Conservation (phyloP, 1,284 basidiomycete species). For the Ustilago xerochloae region DNA sequence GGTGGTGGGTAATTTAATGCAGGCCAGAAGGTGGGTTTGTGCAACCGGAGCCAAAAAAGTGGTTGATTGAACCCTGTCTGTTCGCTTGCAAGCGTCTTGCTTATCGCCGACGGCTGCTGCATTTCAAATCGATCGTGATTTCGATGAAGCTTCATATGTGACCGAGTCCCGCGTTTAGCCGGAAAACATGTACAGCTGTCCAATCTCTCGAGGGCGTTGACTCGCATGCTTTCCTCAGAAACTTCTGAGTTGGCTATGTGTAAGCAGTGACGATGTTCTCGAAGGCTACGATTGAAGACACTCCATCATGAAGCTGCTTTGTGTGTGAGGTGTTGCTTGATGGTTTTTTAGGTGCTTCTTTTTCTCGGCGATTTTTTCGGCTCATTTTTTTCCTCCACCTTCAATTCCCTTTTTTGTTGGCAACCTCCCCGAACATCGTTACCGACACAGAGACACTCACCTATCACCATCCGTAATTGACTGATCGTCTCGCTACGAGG, state of each 20-base stretch:
- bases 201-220: too few relatives aligned
- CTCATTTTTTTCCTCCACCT: conserved; percentile 1
- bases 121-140: background rate
- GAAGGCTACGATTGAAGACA: too few relatives aligned
- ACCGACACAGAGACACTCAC: too few relatives aligned
- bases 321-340: background rate
- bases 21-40: background rate
- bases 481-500: too few relatives aligned
- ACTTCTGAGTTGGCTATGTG: too few relatives aligned
- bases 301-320: too few relatives aligned
- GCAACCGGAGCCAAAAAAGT: background rate
- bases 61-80: background rate
- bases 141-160: background rate
- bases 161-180: background rate
- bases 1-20: background rate
- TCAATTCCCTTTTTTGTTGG: background rate
- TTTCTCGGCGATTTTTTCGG: conserved; percentile 6
- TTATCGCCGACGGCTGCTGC: background rate
- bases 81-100: too few relatives aligned
- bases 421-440: too few relatives aligned
- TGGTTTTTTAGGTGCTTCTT: background rate
- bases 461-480: too few relatives aligned
- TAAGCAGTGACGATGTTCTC: too few relatives aligned
- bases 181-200: too few relatives aligned
- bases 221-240: too few relatives aligned